A percentile compares a stretch with the other conserved stretches of the same genome.
Conservation (phyloP, 169 alveolate species). For the Amoebophrya sp. region DNA sequence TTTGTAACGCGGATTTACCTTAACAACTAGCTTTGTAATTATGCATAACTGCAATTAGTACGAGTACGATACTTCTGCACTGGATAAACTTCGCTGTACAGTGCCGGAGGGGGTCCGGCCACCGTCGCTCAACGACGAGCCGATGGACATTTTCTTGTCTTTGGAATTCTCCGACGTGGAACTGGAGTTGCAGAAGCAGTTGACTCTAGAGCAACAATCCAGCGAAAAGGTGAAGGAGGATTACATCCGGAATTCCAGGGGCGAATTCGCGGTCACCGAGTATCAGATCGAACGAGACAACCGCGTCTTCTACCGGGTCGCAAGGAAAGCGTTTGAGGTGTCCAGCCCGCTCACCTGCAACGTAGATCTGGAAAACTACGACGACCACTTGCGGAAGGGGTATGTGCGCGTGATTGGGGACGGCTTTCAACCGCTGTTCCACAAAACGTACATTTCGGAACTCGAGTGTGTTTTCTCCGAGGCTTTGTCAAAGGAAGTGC, state of each 20-base stretch:
- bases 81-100: background rate
- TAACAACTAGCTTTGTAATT: no score
- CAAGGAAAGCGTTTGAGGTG: background rate
- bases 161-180: background rate
- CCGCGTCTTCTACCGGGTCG: background rate
- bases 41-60: no score
- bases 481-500: no score
- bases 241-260: background rate
- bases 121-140: background rate
- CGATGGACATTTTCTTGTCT: background rate
- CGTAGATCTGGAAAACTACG: background rate
- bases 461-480: background rate
- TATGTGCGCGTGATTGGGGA: background rate
- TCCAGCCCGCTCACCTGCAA: background rate
- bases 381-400: conserved; percentile 2
- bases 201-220: background rate
- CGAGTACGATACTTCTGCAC: no score
- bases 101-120: background rate
- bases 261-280: background rate
- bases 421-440: background rate
- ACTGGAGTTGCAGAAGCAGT: background rate
- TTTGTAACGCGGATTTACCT: no score
- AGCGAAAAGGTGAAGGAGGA: background rate
- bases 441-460: background rate
- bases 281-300: background rate